These are phyloP conservation scores for Limnanthes douglasii DNA, from an alignment of 345 rosid species.

Conservation along the genomic window DNA sequence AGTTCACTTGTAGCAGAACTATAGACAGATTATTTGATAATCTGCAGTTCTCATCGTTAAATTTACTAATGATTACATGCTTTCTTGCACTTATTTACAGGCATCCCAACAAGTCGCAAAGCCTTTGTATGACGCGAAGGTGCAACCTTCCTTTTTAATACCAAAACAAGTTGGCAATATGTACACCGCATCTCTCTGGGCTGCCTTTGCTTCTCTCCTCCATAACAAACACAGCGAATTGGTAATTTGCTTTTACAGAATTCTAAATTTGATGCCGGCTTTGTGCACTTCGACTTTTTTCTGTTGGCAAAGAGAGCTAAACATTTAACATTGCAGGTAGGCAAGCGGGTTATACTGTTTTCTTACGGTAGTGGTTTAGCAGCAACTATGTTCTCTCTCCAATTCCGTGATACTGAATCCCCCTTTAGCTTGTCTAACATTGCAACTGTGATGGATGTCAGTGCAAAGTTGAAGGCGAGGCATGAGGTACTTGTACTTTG, in stretches of 20 bases:
- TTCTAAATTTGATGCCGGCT: not conserved
- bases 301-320: not conserved
- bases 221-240: constrained; percentile 55
- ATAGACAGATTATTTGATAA: too few species aligned
- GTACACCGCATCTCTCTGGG: constrained; percentile 97
- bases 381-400: constrained; percentile 87
- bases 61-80: constrained; percentile 14
- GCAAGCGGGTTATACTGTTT: constrained; percentile 71
- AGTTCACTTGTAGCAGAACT: too few species aligned
- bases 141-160: constrained; percentile 73
- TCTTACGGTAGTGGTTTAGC: constrained; percentile 95
- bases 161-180: constrained; percentile 99
- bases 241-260: constrained; percentile 29
- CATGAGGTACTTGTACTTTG: too few species aligned
- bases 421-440: constrained; percentile 82
- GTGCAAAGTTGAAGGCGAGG: constrained; percentile 64
- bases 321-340: constrained; percentile 31
- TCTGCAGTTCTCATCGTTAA: not conserved
- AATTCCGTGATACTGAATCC: constrained; percentile 37
- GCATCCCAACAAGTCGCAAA: constrained; percentile 85
- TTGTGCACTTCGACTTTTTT: not conserved
- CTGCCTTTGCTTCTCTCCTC: constrained; percentile 88
- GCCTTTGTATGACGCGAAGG: constrained; percentile 75
- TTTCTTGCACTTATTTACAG: constrained; percentile 20
- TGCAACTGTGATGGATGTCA: constrained; percentile 57